A percentile compares a stretch with the other conserved stretches of the same genome.
Evolutionary conservation across 2,329 filamentous ascomycete species (phyloP).

Genomic region (Cytospora paraplurivora): DNA sequence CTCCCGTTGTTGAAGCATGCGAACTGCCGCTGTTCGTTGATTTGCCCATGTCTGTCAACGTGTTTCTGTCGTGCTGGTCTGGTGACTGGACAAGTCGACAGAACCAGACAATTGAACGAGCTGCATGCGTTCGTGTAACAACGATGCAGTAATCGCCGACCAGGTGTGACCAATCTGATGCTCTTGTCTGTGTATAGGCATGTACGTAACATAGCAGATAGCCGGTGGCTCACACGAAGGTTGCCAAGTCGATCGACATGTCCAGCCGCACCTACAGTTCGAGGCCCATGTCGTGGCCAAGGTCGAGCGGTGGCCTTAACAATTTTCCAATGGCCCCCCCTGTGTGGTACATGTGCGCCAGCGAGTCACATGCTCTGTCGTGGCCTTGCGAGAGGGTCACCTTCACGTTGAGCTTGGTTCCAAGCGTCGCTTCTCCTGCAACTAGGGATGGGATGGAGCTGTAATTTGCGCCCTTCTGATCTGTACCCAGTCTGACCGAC

Average conservation of each 20-base stretch:
- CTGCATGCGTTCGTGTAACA: slow-evolving; percentile 15
- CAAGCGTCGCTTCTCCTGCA: slow-evolving; percentile 13
- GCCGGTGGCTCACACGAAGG: not conserved
- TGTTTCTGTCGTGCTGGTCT: not conserved
- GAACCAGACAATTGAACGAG: not conserved
- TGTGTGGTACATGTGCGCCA: slow-evolving; percentile 13
- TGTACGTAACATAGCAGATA: not conserved
- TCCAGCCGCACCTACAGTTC: slow-evolving; percentile 2
- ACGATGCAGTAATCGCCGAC: slow-evolving; percentile 8
- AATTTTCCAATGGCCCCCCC: slow-evolving; percentile 11
- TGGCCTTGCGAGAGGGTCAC: slow-evolving; percentile 3
- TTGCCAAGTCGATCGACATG: not conserved
- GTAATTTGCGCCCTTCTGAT: slow-evolving; percentile 8
- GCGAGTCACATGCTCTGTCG: slow-evolving; percentile 9
- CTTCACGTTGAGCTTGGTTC: not conserved
- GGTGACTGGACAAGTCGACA: slow-evolving; percentile 2
- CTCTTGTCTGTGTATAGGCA: not conserved
- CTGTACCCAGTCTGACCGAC: slow-evolving; percentile 18
- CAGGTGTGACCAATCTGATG: slow-evolving; percentile 5
- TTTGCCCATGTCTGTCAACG: not conserved
- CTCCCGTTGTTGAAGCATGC: slow-evolving; percentile 7
- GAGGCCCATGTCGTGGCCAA: slow-evolving; percentile 12
- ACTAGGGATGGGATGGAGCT: not conserved
- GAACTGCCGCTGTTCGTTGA: slow-evolving; percentile 6
- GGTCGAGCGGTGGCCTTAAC: slow-evolving; percentile 18